Percentiles rank a stretch among this genome's conserved stretches.
phyloP scores from a whole-genome alignment of 352 stramenopile genomes.

The Paralagenidium karlingii region DNA sequence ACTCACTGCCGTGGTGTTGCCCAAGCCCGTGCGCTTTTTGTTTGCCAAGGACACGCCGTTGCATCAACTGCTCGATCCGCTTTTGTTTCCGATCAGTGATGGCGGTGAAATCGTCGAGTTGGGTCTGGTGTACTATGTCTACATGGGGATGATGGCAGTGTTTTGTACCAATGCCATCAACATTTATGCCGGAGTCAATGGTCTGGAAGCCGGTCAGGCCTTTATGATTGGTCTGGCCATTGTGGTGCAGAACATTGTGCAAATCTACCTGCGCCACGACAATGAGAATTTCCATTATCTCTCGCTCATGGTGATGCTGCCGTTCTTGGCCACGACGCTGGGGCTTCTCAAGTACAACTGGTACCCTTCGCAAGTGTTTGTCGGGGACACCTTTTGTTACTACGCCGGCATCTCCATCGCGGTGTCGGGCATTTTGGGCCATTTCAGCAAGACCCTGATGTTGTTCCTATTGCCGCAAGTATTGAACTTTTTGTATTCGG shows the following conservation, averaged over 20 bases:
- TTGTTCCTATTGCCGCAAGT: constrained; percentile 98
- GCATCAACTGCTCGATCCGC: constrained; percentile 36
- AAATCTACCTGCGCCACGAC: constrained; percentile 81
- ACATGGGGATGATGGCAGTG: constrained; percentile 97
- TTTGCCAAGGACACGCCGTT: constrained; percentile 49
- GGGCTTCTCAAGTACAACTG: constrained; percentile 95
- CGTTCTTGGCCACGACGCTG: constrained; percentile 89
- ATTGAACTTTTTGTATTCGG: constrained; percentile 97
- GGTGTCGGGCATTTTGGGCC: constrained; percentile 90
- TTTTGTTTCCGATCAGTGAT: constrained; percentile 51
- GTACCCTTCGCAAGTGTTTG: constrained; percentile 96
- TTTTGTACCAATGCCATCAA: constrained; percentile 99
- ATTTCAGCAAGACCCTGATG: constrained; percentile 98
- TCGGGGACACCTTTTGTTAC: constrained; percentile 99
- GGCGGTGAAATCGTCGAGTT: constrained; percentile 87
- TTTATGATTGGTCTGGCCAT: constrained; percentile 90
- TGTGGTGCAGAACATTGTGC: constrained; percentile 91
- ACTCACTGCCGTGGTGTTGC: constrained; percentile 90
- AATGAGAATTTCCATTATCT: constrained; percentile 90
- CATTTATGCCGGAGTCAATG: constrained; percentile 99
- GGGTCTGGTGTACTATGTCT: constrained; percentile 92
- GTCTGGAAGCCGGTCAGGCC: constrained; percentile 93
- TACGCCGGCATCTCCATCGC: constrained; percentile 99
- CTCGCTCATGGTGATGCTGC: constrained; percentile 94
- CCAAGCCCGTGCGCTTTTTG: constrained; percentile 72